These are phyloP conservation scores for Erodium maritimum DNA, from an alignment of 345 rosid species.

Conservation along the genomic window DNA sequence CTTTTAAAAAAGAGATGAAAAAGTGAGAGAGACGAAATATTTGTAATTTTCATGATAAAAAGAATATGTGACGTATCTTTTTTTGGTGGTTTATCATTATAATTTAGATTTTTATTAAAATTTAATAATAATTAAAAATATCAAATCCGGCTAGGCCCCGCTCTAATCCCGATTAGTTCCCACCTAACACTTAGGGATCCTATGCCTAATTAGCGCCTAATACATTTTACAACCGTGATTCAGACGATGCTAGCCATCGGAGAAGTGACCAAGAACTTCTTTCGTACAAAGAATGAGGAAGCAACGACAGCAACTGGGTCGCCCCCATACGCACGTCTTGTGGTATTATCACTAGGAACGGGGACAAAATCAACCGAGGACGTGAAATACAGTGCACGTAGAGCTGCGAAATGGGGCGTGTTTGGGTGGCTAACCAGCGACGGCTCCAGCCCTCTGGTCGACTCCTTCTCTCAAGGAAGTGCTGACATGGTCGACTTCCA, in stretches of 20 bases:
- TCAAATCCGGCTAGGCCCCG: too few species aligned
- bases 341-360: constrained; percentile 57
- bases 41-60: too few species aligned
- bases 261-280: constrained; percentile 23
- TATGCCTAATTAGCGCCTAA: not conserved
- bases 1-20: too few species aligned
- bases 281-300: too few species aligned
- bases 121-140: too few species aligned
- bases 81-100: too few species aligned
- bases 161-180: too few species aligned
- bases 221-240: not conserved
- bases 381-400: constrained; percentile 23
- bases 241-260: constrained; percentile 25
- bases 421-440: constrained; percentile 49
- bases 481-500: constrained; percentile 59
- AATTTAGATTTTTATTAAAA: too few species aligned
- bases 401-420: constrained; percentile 53
- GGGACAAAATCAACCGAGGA: constrained; percentile 26
- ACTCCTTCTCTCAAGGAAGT: constrained; percentile 50
- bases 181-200: too few species aligned
- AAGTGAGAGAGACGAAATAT: too few species aligned
- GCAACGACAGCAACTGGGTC: constrained; percentile 23
- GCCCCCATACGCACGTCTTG: constrained; percentile 28
- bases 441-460: constrained; percentile 35
- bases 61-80: too few species aligned